Conservation (phyloP, 2,329 filamentous ascomycete genomes). For the Aureobasidium leucospermi region DNA sequence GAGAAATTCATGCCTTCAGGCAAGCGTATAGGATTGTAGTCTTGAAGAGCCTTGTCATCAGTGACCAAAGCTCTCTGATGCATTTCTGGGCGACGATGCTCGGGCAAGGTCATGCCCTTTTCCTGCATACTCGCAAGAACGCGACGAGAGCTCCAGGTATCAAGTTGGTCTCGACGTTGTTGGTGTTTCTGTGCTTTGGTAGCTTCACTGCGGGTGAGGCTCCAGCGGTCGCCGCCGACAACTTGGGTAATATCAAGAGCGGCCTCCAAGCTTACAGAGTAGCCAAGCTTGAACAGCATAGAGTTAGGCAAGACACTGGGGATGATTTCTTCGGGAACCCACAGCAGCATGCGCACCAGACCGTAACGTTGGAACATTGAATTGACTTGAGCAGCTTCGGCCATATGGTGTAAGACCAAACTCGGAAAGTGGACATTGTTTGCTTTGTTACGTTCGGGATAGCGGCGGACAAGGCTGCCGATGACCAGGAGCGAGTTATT, state of each 20-base stretch:
- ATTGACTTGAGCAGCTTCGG: slow-evolving; percentile 43
- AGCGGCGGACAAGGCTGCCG: slow-evolving; percentile 28
- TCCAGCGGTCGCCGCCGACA: slow-evolving; percentile 14
- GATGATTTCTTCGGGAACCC: slow-evolving; percentile 58
- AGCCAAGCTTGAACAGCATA: slow-evolving; percentile 48
- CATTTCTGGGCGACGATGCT: not conserved
- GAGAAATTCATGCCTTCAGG: not conserved
- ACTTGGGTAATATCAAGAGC: slow-evolving; percentile 47
- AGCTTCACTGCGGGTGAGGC: not conserved
- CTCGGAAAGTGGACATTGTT: slow-evolving; percentile 3
- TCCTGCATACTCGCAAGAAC: slow-evolving; percentile 14
- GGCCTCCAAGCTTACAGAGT: slow-evolving; percentile 54
- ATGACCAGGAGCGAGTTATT: slow-evolving; percentile 66
- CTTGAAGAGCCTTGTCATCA: slow-evolving; percentile 6
- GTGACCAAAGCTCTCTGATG: not conserved
- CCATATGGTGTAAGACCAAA: slow-evolving; percentile 57
- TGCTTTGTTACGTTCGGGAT: not conserved
- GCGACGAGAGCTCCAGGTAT: not conserved
- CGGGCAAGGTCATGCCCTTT: slow-evolving; percentile 6
- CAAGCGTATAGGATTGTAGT: slow-evolving; percentile 1
- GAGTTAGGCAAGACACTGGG: slow-evolving; percentile 52
- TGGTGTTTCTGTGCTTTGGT: not conserved
- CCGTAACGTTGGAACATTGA: slow-evolving; percentile 62
- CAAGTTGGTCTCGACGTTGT: slow-evolving; percentile 1
- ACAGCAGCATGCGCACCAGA: slow-evolving; percentile 69